Conservation (phyloP, 1,284 basidiomycete species). For the Microbotryum scabiosae region DNA sequence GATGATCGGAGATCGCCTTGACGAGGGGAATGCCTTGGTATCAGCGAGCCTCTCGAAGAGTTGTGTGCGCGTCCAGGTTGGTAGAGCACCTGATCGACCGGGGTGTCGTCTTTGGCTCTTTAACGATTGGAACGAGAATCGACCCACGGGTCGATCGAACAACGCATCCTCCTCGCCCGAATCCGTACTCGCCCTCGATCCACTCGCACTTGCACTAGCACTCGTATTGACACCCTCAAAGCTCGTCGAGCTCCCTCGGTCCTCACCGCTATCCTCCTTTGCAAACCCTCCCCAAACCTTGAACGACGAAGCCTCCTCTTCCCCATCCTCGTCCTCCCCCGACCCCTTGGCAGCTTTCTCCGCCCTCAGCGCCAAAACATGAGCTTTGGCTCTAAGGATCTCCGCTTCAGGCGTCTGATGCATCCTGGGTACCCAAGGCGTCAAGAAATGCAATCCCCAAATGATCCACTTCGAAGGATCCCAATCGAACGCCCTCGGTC, state of each 20-base stretch:
- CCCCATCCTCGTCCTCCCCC: conserved; percentile 15
- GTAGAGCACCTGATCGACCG: conserved; percentile 20
- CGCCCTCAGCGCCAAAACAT: conserved; percentile 49
- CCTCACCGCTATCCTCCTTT: no score
- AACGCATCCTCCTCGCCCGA: neutral
- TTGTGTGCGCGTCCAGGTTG: conserved; percentile 33
- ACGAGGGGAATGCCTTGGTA: conserved; percentile 39
- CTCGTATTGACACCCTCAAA: neutral
- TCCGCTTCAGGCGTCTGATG: conserved; percentile 53
- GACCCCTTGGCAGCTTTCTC: conserved; percentile 16
- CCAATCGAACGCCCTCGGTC: conserved; percentile 56
- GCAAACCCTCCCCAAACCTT: conserved; percentile 5
- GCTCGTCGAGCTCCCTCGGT: no score
- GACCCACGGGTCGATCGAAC: conserved; percentile 20
- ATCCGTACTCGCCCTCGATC: neutral
- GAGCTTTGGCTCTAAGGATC: conserved; percentile 49
- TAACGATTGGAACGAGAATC: neutral
- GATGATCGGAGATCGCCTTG: conserved; percentile 41
- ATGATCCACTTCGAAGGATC: conserved; percentile 77
- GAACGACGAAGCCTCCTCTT: neutral
- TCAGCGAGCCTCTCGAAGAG: conserved; percentile 42
- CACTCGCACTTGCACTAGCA: neutral
- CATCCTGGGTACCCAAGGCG: conserved; percentile 48
- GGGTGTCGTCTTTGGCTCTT: conserved; percentile 4
- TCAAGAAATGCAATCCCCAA: conserved; percentile 49